Conservation (phyloP, 139 green algal genomes). For the Volvox africanus region DNA sequence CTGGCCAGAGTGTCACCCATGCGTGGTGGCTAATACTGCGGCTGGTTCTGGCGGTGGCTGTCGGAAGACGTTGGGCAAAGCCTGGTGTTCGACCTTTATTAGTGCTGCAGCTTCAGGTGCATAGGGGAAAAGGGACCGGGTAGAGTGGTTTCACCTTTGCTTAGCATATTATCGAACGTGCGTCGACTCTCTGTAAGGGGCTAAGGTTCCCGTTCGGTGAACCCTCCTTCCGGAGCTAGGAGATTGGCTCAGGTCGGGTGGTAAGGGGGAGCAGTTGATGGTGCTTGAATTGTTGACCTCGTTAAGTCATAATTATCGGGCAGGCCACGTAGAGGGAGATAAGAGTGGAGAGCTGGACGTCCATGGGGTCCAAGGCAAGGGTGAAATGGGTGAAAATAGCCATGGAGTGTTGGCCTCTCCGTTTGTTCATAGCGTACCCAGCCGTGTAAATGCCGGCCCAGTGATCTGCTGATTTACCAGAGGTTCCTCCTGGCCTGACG, state of each 20-base stretch:
- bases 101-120: constrained; percentile 4
- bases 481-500: not conserved
- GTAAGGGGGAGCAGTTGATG: not conserved
- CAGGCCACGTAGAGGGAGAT: too few species aligned
- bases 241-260: not conserved
- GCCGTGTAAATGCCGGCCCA: not conserved
- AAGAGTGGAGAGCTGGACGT: too few species aligned
- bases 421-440: not conserved
- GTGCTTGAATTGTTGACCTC: not conserved
- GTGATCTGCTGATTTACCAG: not conserved
- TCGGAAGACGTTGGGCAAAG: not conserved
- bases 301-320: too few species aligned
- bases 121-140: not conserved
- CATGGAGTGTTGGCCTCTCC: not conserved
- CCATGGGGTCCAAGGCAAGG: too few species aligned
- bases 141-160: not conserved
- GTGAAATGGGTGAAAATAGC: not conserved
- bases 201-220: not conserved
- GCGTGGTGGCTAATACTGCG: not conserved
- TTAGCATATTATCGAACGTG: not conserved
- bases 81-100: not conserved
- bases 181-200: too few species aligned
- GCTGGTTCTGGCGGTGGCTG: not conserved
- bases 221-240: not conserved
- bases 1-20: not conserved